Conservation (phyloP, 768 basidiomycete species). For the Rubroboletus pulcherrimus region DNA sequence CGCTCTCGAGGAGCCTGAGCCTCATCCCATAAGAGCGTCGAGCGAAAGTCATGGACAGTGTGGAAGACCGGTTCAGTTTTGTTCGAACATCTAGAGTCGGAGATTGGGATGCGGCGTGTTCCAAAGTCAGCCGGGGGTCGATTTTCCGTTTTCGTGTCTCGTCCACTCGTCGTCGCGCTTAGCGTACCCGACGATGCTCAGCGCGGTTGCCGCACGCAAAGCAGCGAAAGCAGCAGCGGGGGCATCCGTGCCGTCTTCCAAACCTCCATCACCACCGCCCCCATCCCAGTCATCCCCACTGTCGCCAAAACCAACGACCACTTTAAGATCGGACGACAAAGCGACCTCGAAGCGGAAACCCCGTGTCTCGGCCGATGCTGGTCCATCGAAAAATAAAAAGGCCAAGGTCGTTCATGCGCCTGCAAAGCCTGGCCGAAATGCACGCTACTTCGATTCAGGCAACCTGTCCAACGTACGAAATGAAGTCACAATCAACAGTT, state of each 20-base stretch:
- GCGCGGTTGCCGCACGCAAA: constrained; percentile 70
- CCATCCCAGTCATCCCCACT: constrained; percentile 7
- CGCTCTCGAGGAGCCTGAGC: too few relatives aligned
- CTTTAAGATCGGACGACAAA: constrained; percentile 12
- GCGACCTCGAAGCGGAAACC: constrained; percentile 46
- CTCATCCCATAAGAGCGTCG: too few relatives aligned
- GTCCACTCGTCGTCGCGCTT: neutral
- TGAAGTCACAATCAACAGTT: constrained; percentile 26
- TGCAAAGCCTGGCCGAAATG: constrained; percentile 16
- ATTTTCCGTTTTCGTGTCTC: constrained; percentile 4
- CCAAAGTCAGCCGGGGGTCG: neutral
- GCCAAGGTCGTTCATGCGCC: constrained; percentile 26
- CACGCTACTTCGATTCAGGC: constrained; percentile 33
- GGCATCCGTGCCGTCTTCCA: constrained; percentile 13
- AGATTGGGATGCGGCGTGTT: too few relatives aligned
- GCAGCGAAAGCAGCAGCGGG: constrained; percentile 42
- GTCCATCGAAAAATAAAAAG: constrained; percentile 28
- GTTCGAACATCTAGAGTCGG: too few relatives aligned
- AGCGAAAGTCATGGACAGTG: too few relatives aligned
- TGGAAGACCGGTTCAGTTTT: too few relatives aligned
- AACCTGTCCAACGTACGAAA: constrained; percentile 33
- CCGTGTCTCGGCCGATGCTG: constrained; percentile 22
- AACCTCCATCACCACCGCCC: constrained; percentile 6
- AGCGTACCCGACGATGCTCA: constrained; percentile 46
- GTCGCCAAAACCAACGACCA: constrained; percentile 4